These are phyloP conservation scores for Mycosarcoma mackinlayi DNA, from an alignment of 1,284 basidiomycete genomes.

Conservation along the genomic window DNA sequence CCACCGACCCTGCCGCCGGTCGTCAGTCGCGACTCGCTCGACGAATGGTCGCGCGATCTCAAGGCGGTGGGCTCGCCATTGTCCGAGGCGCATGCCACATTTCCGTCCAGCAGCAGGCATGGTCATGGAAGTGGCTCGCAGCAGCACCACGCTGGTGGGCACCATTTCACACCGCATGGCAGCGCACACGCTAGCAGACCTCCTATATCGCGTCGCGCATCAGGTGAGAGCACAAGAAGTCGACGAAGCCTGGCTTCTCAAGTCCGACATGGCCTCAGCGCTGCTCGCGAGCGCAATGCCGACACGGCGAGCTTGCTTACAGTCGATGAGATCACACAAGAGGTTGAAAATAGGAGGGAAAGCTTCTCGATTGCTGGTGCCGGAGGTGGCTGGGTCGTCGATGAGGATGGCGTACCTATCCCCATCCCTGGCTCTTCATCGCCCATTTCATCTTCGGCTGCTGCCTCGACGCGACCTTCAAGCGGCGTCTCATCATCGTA, in stretches of 20 bases:
- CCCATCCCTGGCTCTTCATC: constrained; percentile 42
- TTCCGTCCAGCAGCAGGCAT: constrained; percentile 19
- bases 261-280: constrained; percentile 44
- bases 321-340: constrained; percentile 96
- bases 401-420: constrained; percentile 67
- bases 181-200: constrained; percentile 29
- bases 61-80: constrained; percentile 52
- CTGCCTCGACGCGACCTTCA: constrained; percentile 49
- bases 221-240: constrained; percentile 55
- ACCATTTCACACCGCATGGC: constrained; percentile 23
- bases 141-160: constrained; percentile 11
- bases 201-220: constrained; percentile 44
- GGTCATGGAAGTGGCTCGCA: constrained; percentile 6
- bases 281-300: constrained; percentile 74
- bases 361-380: constrained; percentile 68
- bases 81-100: constrained; percentile 20
- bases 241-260: constrained; percentile 54
- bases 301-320: constrained; percentile 93
- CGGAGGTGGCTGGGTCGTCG: constrained; percentile 52
- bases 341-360: constrained; percentile 84
- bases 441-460: constrained; percentile 30
- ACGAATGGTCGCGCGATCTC: constrained; percentile 58
- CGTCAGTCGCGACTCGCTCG: constrained; percentile 52
- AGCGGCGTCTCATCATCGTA: constrained; percentile 39
- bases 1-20: constrained; percentile 58